These are phyloP conservation scores for Cymodocea nodosa DNA, from an alignment of 116 monocot species.

Conservation along the genomic window DNA sequence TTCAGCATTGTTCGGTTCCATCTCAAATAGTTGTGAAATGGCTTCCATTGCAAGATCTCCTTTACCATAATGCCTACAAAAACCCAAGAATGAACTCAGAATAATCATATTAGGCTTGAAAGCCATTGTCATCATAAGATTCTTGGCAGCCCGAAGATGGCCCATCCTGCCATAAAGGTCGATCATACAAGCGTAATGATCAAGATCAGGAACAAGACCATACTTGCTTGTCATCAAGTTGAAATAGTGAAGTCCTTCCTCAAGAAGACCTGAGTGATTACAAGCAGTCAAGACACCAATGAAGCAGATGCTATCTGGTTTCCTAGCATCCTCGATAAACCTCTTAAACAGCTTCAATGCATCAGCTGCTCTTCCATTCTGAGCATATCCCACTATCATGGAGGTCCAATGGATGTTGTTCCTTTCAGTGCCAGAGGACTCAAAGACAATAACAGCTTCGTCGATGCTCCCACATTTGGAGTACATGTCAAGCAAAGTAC, in stretches of 20 bases:
- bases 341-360: constrained; percentile 20
- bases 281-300: constrained; percentile 30
- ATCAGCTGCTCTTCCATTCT: constrained; percentile 32
- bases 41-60: constrained; percentile 26
- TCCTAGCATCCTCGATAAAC: constrained; percentile 16
- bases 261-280: constrained; percentile 37
- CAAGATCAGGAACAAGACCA: constrained; percentile 26
- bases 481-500: constrained; percentile 40
- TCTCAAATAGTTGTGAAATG: constrained; percentile 22
- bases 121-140: constrained; percentile 22
- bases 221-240: constrained; percentile 23
- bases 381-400: constrained; percentile 31
- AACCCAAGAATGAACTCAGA: constrained; percentile 31
- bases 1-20: constrained; percentile 27
- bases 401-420: constrained; percentile 39
- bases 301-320: constrained; percentile 27
- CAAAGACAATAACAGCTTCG: constrained; percentile 20
- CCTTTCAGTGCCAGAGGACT: neutral
- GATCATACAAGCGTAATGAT: constrained; percentile 42
- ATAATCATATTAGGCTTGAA: constrained; percentile 17
- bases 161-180: constrained; percentile 34
- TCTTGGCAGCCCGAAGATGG: constrained; percentile 25
- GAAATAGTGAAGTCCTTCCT: constrained; percentile 27
- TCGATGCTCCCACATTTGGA: constrained; percentile 29
- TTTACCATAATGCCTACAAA: constrained; percentile 32